phyloP scores from a whole-genome alignment of 2,329 filamentous ascomycete species.

The Simplicillium aogashimaense region DNA sequence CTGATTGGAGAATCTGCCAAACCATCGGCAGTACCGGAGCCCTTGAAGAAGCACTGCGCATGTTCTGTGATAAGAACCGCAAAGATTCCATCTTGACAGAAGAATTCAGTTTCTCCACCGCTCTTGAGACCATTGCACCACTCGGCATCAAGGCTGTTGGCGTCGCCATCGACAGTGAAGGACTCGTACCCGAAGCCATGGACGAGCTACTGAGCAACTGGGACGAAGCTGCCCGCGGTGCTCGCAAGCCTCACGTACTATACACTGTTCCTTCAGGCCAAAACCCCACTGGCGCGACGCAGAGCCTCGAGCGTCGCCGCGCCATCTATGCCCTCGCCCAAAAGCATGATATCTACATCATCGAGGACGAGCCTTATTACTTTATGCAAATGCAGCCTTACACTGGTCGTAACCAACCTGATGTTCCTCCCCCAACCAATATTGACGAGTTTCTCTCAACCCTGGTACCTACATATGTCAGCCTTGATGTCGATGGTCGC shows the following conservation, averaged over 20 bases:
- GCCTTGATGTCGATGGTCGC: conserved; percentile 75
- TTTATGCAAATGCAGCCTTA: conserved; percentile 84
- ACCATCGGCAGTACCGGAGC: conserved; percentile 80
- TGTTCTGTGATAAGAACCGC: conserved; percentile 61
- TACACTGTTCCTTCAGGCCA: conserved; percentile 67
- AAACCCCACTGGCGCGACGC: conserved; percentile 84
- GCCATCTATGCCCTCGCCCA: conserved; percentile 70
- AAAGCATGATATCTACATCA: conserved; percentile 76
- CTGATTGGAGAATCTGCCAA: conserved; percentile 80
- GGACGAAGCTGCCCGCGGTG: conserved; percentile 33
- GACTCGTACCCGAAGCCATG: conserved; percentile 39
- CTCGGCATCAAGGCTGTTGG: conserved; percentile 43
- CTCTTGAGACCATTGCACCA: conserved; percentile 46
- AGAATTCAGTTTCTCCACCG: conserved; percentile 80
- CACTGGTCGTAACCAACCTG: conserved; percentile 38
- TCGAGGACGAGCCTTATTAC: conserved; percentile 94
- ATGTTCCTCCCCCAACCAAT: conserved; percentile 43
- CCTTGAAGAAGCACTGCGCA: conserved; percentile 72
- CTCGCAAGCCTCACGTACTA: conserved; percentile 42
- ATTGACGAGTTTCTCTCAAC: conserved; percentile 63
- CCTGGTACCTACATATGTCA: conserved; percentile 57
- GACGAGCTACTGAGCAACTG: conserved; percentile 40
- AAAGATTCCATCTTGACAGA: conserved; percentile 77
- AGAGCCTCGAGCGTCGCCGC: conserved; percentile 54
- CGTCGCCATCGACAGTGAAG: conserved; percentile 41